These are phyloP conservation scores for Corynascus novoguineensis DNA, from an alignment of 495 filamentous ascomycete genomes.

Conservation along the genomic window DNA sequence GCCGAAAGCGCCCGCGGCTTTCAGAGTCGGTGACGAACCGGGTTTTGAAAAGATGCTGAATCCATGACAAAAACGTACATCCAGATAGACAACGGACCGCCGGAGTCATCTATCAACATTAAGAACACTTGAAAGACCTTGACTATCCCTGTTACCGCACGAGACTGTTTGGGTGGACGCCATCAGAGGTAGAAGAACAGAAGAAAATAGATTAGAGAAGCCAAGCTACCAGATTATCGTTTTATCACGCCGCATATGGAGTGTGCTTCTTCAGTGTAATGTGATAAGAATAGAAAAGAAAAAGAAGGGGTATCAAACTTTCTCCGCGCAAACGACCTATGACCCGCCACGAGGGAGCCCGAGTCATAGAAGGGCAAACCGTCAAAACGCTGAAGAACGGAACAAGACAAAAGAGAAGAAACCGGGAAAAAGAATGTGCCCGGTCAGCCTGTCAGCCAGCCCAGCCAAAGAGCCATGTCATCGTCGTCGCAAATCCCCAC, in stretches of 20 bases:
- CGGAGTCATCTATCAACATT: too few species aligned
- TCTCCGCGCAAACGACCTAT: background rate
- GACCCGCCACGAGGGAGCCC: background rate
- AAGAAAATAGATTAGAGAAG: background rate
- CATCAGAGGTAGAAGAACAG: background rate
- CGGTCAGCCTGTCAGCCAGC: background rate
- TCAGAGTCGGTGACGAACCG: too few species aligned
- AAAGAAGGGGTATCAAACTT: conserved; percentile 7
- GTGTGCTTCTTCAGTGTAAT: background rate
- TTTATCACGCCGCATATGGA: background rate
- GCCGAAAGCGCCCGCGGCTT: too few species aligned
- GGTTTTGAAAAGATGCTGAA: too few species aligned
- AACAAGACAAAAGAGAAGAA: background rate
- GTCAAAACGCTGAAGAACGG: background rate
- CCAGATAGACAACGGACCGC: too few species aligned
- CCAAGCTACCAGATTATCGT: background rate
- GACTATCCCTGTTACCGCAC: background rate
- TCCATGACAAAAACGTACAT: too few species aligned
- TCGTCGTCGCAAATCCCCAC: too few species aligned
- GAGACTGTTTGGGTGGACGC: background rate
- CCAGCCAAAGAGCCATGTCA: background rate
- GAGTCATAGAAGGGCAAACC: background rate
- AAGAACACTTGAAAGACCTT: too few species aligned
- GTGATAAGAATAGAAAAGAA: background rate
- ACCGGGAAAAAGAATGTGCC: background rate